A percentile compares a stretch with the other conserved stretches of the same genome.
Conservation (phyloP, 2,329 filamentous ascomycete genomes). For the Phyllosticta citribraziliensis region DNA sequence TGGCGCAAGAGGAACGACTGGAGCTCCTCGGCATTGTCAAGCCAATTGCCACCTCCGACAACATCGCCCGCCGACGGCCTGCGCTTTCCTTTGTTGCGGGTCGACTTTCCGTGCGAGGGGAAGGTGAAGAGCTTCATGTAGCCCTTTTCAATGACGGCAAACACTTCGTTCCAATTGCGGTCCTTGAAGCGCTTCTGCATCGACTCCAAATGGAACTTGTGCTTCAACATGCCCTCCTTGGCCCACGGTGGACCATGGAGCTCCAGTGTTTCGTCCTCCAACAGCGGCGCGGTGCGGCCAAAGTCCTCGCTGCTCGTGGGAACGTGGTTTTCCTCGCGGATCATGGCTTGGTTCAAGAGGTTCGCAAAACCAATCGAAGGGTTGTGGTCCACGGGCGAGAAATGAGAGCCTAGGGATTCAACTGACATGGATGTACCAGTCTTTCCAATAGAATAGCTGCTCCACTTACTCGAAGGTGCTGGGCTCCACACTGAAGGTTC, state of each 20-base stretch:
- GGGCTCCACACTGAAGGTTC: constrained; percentile 91
- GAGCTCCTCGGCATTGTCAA: constrained; percentile 85
- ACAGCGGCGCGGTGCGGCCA: constrained; percentile 51
- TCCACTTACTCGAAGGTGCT: constrained; percentile 86
- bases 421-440: constrained; percentile 86
- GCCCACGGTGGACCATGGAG: constrained; percentile 94
- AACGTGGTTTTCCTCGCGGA: constrained; percentile 67
- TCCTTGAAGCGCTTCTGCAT: constrained; percentile 89
- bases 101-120: constrained; percentile 62
- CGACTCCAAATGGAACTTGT: constrained; percentile 91
- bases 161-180: constrained; percentile 87
- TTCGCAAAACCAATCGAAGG: constrained; percentile 97
- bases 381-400: constrained; percentile 73
- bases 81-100: constrained; percentile 54
- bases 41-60: constrained; percentile 96
- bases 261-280: constrained; percentile 89
- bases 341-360: constrained; percentile 90
- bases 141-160: constrained; percentile 91
- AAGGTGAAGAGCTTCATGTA: constrained; percentile 94
- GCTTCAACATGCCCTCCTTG: constrained; percentile 90
- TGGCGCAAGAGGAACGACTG: constrained; percentile 83
- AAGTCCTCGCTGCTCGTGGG: constrained; percentile 48
- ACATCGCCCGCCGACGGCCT: constrained; percentile 50
- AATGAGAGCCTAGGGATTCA: constrained; percentile 73
- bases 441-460: constrained; percentile 82